Conservation (phyloP, 345 rosid genomes). For the Cochlearia excelsa region DNA sequence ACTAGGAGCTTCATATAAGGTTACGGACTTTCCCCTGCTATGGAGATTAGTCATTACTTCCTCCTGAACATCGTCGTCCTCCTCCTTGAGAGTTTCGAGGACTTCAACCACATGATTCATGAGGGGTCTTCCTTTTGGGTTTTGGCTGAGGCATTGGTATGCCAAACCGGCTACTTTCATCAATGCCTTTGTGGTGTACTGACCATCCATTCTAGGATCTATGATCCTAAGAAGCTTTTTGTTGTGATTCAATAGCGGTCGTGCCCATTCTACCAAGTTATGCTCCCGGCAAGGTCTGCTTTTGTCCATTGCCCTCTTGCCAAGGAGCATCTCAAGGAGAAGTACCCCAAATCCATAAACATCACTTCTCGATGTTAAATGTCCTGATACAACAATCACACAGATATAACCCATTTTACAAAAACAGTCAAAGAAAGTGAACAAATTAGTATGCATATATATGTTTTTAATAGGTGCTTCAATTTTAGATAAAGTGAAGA, state of each 20-base stretch:
- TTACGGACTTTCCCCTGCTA: conserved; percentile 41
- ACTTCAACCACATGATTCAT: conserved; percentile 81
- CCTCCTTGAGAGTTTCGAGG: conserved; percentile 54
- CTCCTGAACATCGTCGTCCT: conserved; percentile 37
- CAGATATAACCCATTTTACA: background rate
- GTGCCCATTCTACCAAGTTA: conserved; percentile 96
- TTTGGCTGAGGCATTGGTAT: conserved; percentile 88
- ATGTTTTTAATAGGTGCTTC: background rate
- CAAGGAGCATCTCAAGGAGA: conserved; percentile 89
- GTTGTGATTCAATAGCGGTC: conserved; percentile 76
- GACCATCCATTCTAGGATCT: conserved; percentile 92
- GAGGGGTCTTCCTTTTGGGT: conserved; percentile 51
- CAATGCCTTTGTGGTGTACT: conserved; percentile 54
- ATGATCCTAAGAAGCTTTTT: conserved; percentile 83
- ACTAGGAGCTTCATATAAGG: conserved; percentile 51
- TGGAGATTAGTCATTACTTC: conserved; percentile 42
- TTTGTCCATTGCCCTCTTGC: conserved; percentile 94
- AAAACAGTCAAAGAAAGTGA: background rate
- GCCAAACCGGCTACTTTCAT: conserved; percentile 78
- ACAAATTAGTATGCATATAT: background rate
- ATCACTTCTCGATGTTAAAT: conserved; percentile 93
- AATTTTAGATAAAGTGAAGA: conserved; percentile 12
- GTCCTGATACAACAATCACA: conserved; percentile 52
- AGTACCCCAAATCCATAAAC: conserved; percentile 96
- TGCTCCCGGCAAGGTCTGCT: conserved; percentile 83